A percentile compares a stretch with the other conserved stretches of the same genome.
Evolutionary conservation across 495 filamentous ascomycete species (phyloP).

Genomic region (Lophium mytilinum): DNA sequence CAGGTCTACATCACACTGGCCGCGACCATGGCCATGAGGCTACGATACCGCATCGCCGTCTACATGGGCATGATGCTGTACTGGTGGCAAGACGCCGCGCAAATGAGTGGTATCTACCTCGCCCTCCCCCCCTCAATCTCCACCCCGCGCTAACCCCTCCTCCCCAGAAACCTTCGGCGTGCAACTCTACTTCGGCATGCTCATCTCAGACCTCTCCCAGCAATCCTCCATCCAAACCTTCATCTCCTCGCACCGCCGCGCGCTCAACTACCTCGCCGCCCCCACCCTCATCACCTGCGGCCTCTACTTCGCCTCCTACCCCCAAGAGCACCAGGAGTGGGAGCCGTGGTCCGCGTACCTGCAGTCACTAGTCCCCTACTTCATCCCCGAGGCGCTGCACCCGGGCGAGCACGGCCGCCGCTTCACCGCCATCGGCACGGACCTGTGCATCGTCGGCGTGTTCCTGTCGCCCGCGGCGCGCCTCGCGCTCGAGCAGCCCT

Average conservation of each 20-base stretch:
- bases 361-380: conserved; percentile 37
- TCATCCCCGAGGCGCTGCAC: conserved; percentile 46
- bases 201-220: conserved; percentile 55
- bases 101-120: conserved; percentile 5
- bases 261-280: conserved; percentile 23
- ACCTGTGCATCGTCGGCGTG: conserved; percentile 49
- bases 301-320: conserved; percentile 51
- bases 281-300: conserved; percentile 42
- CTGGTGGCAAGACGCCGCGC: conserved; percentile 2
- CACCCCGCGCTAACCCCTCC: too few species aligned
- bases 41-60: conserved; percentile 47
- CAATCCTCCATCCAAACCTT: conserved; percentile 44
- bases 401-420: conserved; percentile 39
- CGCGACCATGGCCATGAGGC: conserved; percentile 49
- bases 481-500: conserved; percentile 45
- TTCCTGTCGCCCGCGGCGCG: conserved; percentile 51
- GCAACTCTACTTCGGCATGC: conserved; percentile 56
- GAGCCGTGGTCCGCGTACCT: conserved; percentile 50
- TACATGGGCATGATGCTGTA: conserved; percentile 46
- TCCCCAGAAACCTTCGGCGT: conserved; percentile 46
- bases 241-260: conserved; percentile 17
- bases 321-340: conserved; percentile 51
- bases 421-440: conserved; percentile 51
- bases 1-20: conserved; percentile 50
- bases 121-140: not conserved